Conservation (phyloP, 2,329 filamentous ascomycete genomes). For the Didymella pinodella region DNA sequence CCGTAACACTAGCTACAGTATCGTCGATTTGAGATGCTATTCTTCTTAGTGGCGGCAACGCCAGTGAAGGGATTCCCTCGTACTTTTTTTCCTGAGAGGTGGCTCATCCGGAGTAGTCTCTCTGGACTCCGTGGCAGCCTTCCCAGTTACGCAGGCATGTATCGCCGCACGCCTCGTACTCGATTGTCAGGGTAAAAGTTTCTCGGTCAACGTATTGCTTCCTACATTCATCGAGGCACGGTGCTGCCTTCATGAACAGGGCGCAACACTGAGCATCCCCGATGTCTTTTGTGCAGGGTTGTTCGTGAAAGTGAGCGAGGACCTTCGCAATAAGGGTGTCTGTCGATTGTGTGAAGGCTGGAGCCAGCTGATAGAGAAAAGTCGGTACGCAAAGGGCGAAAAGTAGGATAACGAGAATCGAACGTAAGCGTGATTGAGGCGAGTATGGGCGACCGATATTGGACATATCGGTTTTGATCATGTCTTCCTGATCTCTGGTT, state of each 20-base stretch:
- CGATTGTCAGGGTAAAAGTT: slow-evolving; percentile 33
- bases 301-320: slow-evolving; percentile 9
- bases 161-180: slow-evolving; percentile 39
- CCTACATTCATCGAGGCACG: slow-evolving; percentile 41
- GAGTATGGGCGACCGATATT: neutral
- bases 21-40: neutral
- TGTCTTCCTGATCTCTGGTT: neutral
- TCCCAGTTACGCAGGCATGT: slow-evolving; percentile 15
- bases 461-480: slow-evolving; percentile 7
- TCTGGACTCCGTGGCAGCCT: slow-evolving; percentile 1
- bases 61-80: neutral
- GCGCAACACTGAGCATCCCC: slow-evolving; percentile 36
- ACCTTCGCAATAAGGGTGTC: slow-evolving; percentile 14
- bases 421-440: slow-evolving; percentile 6
- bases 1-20: slow-evolving; percentile 5
- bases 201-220: slow-evolving; percentile 36
- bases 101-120: slow-evolving; percentile 1
- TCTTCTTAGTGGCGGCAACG: neutral
- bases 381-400: slow-evolving; percentile 29
- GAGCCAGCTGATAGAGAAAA: slow-evolving; percentile 33
- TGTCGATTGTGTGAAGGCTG: slow-evolving; percentile 21
- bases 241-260: slow-evolving; percentile 36
- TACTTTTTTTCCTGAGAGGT: neutral
- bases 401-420: slow-evolving; percentile 22
- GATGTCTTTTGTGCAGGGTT: slow-evolving; percentile 36